phyloP scores from a whole-genome alignment of 331 rosid genomes.

The Ulmus americana region DNA sequence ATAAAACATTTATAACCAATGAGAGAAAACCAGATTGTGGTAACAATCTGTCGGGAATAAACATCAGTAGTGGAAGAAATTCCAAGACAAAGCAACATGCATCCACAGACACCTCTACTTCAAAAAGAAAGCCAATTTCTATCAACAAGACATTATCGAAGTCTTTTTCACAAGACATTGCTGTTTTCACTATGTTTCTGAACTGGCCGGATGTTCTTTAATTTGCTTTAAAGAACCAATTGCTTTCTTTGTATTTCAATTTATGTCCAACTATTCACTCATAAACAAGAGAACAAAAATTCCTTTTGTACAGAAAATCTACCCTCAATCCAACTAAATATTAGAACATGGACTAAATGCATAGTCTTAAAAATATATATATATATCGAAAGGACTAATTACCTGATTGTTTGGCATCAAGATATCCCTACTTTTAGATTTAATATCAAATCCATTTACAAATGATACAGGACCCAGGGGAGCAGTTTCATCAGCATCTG shows the following conservation, averaged over 20 bases:
- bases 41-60: not conserved
- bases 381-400: conserved; percentile 6
- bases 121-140: not conserved
- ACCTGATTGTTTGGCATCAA: conserved; percentile 51
- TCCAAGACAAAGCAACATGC: not conserved
- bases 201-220: too few relatives aligned
- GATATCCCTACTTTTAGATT: conserved; percentile 32
- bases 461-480: conserved; percentile 30
- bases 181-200: too few relatives aligned
- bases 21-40: not conserved
- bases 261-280: too few relatives aligned
- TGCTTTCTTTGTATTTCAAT: too few relatives aligned
- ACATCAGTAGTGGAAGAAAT: not conserved
- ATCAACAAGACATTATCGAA: not conserved
- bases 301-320: not conserved
- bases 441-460: conserved; percentile 28
- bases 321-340: not conserved
- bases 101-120: not conserved
- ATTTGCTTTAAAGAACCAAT: too few relatives aligned
- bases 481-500: conserved; percentile 30
- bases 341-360: not conserved
- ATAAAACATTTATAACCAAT: too few relatives aligned
- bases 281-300: not conserved
- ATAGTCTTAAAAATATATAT: not conserved
- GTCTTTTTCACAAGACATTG: not conserved